These are phyloP conservation scores for Fusarium pseudonygamai DNA, from an alignment of 2,329 filamentous ascomycete species.

Conservation along the genomic window DNA sequence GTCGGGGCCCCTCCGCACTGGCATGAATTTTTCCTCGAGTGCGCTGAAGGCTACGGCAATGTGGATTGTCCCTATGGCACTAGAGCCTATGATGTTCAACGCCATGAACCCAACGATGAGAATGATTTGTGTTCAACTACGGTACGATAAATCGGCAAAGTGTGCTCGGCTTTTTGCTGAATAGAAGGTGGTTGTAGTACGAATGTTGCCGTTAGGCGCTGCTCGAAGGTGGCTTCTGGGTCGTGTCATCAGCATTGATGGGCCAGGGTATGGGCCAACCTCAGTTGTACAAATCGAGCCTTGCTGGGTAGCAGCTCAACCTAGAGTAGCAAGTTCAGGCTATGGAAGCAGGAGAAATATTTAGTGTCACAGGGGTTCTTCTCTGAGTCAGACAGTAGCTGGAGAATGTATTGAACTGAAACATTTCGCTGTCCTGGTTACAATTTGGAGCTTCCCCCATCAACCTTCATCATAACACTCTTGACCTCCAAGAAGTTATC, in stretches of 20 bases:
- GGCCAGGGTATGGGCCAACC: too few relatives aligned
- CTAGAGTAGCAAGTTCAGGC: too few relatives aligned
- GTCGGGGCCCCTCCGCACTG: fast-evolving
- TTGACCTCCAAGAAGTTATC: slow-evolving; percentile 36
- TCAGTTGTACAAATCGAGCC: too few relatives aligned
- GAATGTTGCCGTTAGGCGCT: too few relatives aligned
- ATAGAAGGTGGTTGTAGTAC: neutral
- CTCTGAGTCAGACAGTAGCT: neutral
- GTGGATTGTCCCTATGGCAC: neutral
- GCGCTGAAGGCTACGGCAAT: neutral
- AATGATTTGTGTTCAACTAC: neutral
- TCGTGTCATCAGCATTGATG: neutral
- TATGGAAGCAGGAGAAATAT: fast-evolving
- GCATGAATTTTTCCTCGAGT: neutral
- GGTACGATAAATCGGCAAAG: neutral
- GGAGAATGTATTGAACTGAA: too few relatives aligned
- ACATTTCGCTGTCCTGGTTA: neutral
- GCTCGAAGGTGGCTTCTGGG: too few relatives aligned
- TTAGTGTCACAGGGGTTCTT: neutral
- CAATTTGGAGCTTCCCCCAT: neutral
- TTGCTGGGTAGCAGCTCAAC: neutral
- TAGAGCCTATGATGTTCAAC: neutral
- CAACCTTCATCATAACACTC: slow-evolving; percentile 37
- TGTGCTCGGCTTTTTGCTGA: neutral
- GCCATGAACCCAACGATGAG: neutral